Evolutionary conservation across 176 grass and related monocot genomes (phyloP).

Genomic region (Phyllostachys edulis): DNA sequence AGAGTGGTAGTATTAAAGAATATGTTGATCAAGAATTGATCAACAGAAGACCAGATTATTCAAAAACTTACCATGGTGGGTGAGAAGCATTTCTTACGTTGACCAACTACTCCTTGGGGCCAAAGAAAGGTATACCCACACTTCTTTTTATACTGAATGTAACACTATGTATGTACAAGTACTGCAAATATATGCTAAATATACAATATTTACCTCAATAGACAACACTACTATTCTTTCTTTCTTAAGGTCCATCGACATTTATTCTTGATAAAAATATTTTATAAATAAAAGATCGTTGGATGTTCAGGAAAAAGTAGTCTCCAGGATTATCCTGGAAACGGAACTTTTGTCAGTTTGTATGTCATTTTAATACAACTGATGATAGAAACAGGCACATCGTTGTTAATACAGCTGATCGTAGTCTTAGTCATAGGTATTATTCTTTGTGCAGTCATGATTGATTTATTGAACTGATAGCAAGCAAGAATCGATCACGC

Average conservation of each 20-base stretch:
- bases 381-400: neutral
- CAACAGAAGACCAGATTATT: neutral
- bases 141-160: neutral
- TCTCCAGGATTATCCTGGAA: conserved; percentile 16
- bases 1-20: neutral
- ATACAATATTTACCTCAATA: neutral
- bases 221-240: neutral
- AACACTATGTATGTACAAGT: neutral
- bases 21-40: neutral
- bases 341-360: neutral
- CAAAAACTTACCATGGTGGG: neutral
- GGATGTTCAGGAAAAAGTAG: neutral
- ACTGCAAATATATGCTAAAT: neutral
- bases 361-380: conserved; percentile 11
- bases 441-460: neutral
- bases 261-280: neutral
- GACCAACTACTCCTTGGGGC: neutral
- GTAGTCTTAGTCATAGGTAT: neutral
- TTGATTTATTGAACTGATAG: neutral
- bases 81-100: conserved; percentile 9
- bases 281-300: neutral
- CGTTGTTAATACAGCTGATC: neutral
- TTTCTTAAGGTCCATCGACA: neutral
- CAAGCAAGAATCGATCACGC: neutral
- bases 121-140: neutral